Evolutionary conservation across 257 asterid genomes (phyloP), one percentile per base, ranked within the genome.

Genomic region (Solanum rostratum): DNA sequence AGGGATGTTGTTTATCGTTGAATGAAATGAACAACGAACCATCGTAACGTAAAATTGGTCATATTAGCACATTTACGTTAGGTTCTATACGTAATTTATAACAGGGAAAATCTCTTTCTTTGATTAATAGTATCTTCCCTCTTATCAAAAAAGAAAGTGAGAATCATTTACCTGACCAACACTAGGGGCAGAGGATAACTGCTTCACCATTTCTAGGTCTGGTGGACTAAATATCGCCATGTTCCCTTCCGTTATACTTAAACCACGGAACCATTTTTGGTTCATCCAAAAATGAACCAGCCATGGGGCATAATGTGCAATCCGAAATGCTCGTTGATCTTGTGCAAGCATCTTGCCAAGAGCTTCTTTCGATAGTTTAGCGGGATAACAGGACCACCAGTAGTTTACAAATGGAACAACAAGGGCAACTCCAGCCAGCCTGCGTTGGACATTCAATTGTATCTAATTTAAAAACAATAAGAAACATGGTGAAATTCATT

Each of bases 271-370:
- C 96, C 93, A 90, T 84, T 92, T 92, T 84, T 93, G 99, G 84
- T 94, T 93, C 97, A 96, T 90, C 98, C 97, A 96, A 96, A 95
- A 93, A 87, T 94, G 22, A 8, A 93, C 73, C 81, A 96, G 87
- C 96, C 95, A 94, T 2, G 99, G 98, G 49, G 97, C 84, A 60
- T 93, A 89, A 87, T 85, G 98, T 12, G 92, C 99, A 46, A 92
- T 84, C 13, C 91, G 89, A 70, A 94, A 87, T 30, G 96, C 70
- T 92, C 92, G 80, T 43, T 83, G 94, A 66, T 92, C 95, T 68
- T 90, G 89, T 30, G 73, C 62, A 80, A 86, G 91, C 33, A 84
- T 74, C 82, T 10, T 80, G 27, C 84, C 86, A 8, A 95, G 59
- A 53, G 88, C 87, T 83, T 88, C 84, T 57, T 87, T 87, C 7